Percentiles rank a stretch among this genome's conserved stretches.
Conservation (phyloP, 2,329 filamentous ascomycete species). For the Penicillium sp. region DNA sequence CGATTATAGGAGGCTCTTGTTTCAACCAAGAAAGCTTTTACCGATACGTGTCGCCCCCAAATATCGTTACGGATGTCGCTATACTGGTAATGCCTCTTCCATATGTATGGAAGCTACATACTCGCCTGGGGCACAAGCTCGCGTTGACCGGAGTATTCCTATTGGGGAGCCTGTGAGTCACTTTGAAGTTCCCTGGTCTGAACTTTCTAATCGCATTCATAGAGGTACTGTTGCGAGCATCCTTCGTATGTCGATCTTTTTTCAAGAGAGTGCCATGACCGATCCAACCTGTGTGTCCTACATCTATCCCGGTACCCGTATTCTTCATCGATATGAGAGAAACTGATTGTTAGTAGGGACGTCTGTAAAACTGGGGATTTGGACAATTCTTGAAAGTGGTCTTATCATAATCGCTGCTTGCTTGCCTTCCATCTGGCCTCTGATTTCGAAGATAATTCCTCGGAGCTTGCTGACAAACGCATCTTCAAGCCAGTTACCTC, state of each 20-base stretch:
- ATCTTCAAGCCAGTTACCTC: not conserved
- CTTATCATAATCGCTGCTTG: conserved; percentile 29
- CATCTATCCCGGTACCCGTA: too few relatives aligned
- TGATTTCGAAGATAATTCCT: conserved; percentile 5
- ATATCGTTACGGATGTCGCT: conserved; percentile 15
- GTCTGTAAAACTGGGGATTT: conserved; percentile 23
- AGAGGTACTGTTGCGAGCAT: conserved; percentile 27
- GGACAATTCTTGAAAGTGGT: conserved; percentile 23
- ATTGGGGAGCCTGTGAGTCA: conserved; percentile 27
- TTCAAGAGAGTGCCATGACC: not conserved
- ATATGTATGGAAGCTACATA: conserved; percentile 18
- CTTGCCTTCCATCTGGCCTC: conserved; percentile 27
- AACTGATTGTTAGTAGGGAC: too few relatives aligned
- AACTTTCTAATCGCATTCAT: not conserved
- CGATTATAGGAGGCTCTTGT: conserved; percentile 16
- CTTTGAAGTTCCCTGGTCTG: not conserved
- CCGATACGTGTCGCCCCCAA: conserved; percentile 20
- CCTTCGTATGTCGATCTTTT: conserved; percentile 20
- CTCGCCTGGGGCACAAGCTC: conserved; percentile 17
- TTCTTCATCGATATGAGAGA: too few relatives aligned
- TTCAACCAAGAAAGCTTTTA: conserved; percentile 25
- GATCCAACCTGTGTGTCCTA: not conserved
- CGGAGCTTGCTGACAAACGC: not conserved
- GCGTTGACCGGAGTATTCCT: conserved; percentile 27
- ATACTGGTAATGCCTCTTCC: conserved; percentile 18